Evolutionary conservation across 805 yeast species (phyloP).

Genomic region (Zygosaccharomyces pseudorouxii): DNA sequence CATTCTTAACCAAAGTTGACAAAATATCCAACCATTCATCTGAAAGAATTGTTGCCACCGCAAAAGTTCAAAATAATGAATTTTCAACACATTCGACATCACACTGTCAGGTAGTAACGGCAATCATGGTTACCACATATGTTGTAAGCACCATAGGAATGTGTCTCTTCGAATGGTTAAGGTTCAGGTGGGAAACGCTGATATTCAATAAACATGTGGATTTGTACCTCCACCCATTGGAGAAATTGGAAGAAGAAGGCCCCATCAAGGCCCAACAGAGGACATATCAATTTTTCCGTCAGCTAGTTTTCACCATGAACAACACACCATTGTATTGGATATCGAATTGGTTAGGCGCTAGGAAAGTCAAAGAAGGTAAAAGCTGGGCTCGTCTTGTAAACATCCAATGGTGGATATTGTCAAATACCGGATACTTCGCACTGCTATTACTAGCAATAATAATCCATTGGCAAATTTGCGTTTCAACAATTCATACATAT

Average conservation of each 20-base stretch:
- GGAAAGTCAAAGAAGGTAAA: background rate
- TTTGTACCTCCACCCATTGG: background rate
- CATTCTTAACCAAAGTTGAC: background rate
- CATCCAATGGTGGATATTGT: constrained; percentile 16
- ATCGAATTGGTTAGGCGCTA: constrained; percentile 2
- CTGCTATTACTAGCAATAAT: constrained; percentile 9
- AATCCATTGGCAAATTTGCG: constrained; percentile 12
- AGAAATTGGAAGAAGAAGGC: background rate
- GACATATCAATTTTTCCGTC: constrained; percentile 1
- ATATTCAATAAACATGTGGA: constrained; percentile 11
- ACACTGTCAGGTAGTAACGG: constrained; percentile 4
- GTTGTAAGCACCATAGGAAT: constrained; percentile 1
- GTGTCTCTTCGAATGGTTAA: constrained; percentile 8
- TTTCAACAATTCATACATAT: constrained; percentile 1
- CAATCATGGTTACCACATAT: constrained; percentile 4
- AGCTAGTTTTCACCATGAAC: constrained; percentile 7
- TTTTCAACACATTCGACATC: background rate
- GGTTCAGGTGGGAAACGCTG: constrained; percentile 5
- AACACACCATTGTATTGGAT: constrained; percentile 7
- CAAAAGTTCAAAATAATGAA: background rate
- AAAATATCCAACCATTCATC: background rate
- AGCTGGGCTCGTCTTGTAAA: constrained; percentile 3
- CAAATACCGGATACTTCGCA: constrained; percentile 14
- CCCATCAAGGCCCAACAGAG: constrained; percentile 9
- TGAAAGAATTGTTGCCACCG: background rate